Percentiles rank a stretch among this genome's conserved stretches.
Evolutionary conservation across 257 asterid genomes (phyloP).

Genomic region (Primulina huaijiensis): DNA sequence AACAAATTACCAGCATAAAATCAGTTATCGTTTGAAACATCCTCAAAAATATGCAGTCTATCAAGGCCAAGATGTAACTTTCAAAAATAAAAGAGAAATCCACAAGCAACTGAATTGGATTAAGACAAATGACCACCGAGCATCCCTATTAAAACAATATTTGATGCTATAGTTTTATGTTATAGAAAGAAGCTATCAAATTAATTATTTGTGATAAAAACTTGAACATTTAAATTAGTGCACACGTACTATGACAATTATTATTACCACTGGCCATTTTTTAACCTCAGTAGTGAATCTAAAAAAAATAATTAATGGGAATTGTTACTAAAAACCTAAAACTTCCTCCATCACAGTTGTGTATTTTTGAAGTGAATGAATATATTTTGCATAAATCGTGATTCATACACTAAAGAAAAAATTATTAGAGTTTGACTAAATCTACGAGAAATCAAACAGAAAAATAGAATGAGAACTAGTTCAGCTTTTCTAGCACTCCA

Average conservation of each 20-base stretch:
- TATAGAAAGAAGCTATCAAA: background rate
- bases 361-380: background rate
- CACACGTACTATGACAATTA: background rate
- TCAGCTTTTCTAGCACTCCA: background rate
- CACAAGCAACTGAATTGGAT: background rate
- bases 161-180: too few species aligned
- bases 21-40: background rate
- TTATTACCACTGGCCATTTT: background rate
- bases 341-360: background rate
- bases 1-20: background rate
- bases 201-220: background rate
- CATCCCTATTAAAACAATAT: background rate
- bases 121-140: background rate
- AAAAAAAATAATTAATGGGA: background rate
- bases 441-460: background rate
- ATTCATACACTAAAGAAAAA: background rate
- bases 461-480: background rate
- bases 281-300: background rate
- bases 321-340: background rate
- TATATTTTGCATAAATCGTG: background rate
- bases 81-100: background rate
- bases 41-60: background rate
- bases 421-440: too few species aligned
- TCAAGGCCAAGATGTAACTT: background rate
- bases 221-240: background rate